Evolutionary conservation across 2,329 filamentous ascomycete species (phyloP), one percentile per base, ranked within the genome.

Genomic region (Cercospora zeae-maydis): DNA sequence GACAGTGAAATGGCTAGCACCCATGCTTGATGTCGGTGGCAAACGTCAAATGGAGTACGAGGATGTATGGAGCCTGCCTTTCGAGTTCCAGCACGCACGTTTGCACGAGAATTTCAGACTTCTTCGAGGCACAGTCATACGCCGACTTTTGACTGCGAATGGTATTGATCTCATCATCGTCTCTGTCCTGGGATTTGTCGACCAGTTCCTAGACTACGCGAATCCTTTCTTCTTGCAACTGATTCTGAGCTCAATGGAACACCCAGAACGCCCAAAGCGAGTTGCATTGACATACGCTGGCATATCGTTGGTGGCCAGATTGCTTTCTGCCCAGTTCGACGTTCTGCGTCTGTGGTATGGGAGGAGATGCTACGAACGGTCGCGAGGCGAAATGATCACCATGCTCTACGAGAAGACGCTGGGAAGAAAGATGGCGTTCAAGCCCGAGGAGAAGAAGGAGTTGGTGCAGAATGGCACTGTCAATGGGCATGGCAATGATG

Each of bases 361-460:
- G n/a, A 85, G 92, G 67, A 86, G 93, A 63, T 86, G 86, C 30
- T 96, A 96, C 69, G 92, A 96, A 75, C 81, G 92, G 62, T 92
- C 89, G 4, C 82, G 92, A 53, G 92, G 92, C 4, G 92, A 96
- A 76, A 86, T 93, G 83, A 89, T 93, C 63, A 93, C 90, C 14
- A 92, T 91, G 84, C 82, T 93, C 11, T 92, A 91, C 70, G 89
- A 92, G 70, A 93, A 93, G 75, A 89, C 88, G 0, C 74, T 91
- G 11, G 84, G 85, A 9, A 79, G 89, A 6, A 91, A 91, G 75
- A 85, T 83, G 27, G 73, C 71, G 16, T 73, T 74, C 57, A 66
- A 69, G n/a, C 70, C 68, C 10, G 39, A 63, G 11, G 59, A 63
- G 16, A 60, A 64, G 27, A 62, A 61, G 8, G 61, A 65, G 16